Evolutionary conservation across 257 asterid species (phyloP).

Genomic region (Prunella vulgaris): DNA sequence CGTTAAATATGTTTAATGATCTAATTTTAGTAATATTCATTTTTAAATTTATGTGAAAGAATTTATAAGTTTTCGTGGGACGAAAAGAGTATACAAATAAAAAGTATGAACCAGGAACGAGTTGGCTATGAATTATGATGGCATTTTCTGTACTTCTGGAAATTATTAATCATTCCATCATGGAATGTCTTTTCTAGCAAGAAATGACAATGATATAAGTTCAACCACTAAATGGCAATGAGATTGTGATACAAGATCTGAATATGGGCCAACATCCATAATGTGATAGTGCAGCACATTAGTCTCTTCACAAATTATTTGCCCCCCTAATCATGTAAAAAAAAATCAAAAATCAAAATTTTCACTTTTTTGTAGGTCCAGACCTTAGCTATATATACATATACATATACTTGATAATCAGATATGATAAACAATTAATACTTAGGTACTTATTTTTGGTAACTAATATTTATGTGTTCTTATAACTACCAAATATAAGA

Average conservation of each 20-base stretch:
- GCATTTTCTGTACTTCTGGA: not conserved
- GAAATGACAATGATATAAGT: conserved; percentile 18
- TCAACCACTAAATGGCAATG: conserved; percentile 8
- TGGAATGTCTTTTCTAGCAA: conserved; percentile 8
- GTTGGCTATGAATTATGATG: not conserved
- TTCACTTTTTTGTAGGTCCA: not conserved
- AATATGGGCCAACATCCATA: not conserved
- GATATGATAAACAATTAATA: not conserved
- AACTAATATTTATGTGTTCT: too few species aligned
- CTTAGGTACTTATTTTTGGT: not conserved
- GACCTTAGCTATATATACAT: not conserved
- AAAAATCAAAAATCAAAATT: too few species aligned
- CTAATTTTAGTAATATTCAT: too few species aligned
- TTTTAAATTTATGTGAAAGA: too few species aligned
- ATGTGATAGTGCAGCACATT: conserved; percentile 12
- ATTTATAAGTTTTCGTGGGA: too few species aligned
- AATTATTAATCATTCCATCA: not conserved
- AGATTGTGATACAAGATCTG: not conserved
- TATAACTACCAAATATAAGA: not conserved
- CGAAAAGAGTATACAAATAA: too few species aligned
- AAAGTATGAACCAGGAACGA: not conserved
- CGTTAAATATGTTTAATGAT: too few species aligned
- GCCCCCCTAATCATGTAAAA: not conserved
- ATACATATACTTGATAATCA: not conserved
- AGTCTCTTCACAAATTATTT: conserved; percentile 5